Base-by-base conservation (phyloP, 192 early-diverging fungal genomes). In the Gorgonomyces haynaldii region DNA sequence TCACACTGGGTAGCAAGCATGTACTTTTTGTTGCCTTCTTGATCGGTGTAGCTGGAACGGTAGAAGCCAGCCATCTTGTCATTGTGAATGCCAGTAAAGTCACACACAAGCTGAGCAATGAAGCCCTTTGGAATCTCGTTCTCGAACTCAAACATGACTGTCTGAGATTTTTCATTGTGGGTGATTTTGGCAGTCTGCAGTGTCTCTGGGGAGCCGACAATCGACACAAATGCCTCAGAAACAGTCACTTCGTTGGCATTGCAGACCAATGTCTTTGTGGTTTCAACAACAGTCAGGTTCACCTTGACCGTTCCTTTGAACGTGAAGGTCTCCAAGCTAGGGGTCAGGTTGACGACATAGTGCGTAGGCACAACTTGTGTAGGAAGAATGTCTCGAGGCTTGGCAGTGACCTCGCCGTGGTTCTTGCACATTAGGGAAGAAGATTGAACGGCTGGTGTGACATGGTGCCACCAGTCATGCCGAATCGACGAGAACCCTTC, bases 41-140 rank as follows among this genome's bases (percentile, higher is more conserved):
- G 59, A 48, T 81, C 72, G 37, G 69, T 71, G 62, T 83, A 95
- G 21, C 69, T 67, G 48, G 81, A 82, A 32, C 90, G 78, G 72
- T 98, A 98, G 61, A 98, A 98, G 1, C 95, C 95, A 25, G 74
- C 70, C 90, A 98, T 91, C 56, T 84, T 74, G 61, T 97, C 73
- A 40, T 76, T 76, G 57, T 76, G 73, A 38, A 58, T 60, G 37
- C 73, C 73, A 20, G 58, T 60, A 61, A 77, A 79, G 35, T 67
- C 59, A 35, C 62, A 37, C 35, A 36, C 32, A 7, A 79, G 49
- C 32, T 55, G 37, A n/a, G 62, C 73, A 7, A 42, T 61, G 29
- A 66, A 45, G 16, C 67, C 68, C 20, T 55, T 61, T 26, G 67
- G 54, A 41, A 79, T 57, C 2, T 27, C 58, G 20, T 64, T 50